Evolutionary conservation across 2,329 filamentous ascomycete species (phyloP).

Genomic region (Fusarium oligoseptatum): DNA sequence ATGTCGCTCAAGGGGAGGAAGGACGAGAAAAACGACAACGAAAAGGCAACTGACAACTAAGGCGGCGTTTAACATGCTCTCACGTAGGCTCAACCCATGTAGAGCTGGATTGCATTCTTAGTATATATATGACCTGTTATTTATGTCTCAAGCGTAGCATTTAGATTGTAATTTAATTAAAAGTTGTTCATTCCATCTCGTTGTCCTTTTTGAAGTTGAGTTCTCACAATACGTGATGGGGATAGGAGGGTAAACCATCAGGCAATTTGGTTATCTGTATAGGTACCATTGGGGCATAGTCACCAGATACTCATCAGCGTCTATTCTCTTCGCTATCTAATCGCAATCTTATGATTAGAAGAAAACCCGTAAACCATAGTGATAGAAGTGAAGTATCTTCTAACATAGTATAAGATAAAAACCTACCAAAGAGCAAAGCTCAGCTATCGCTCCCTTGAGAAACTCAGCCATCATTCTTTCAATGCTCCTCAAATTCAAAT

Average conservation of each 20-base stretch:
- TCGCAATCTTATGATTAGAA: not conserved
- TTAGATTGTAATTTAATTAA: constrained; percentile 12
- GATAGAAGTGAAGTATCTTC: not conserved
- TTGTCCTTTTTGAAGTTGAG: not conserved
- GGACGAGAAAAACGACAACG: constrained; percentile 33
- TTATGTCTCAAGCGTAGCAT: not conserved
- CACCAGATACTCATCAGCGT: not conserved
- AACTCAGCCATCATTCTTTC: not conserved
- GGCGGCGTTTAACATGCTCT: not conserved
- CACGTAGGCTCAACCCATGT: constrained; percentile 3
- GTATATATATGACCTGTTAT: not conserved
- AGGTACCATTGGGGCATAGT: not conserved
- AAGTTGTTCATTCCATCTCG: not conserved
- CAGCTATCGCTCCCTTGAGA: not conserved
- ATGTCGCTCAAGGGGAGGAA: constrained; percentile 54
- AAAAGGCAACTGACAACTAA: constrained; percentile 36
- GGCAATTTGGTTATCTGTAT: not conserved
- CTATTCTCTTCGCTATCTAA: not conserved
- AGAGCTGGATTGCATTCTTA: not conserved
- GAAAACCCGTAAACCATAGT: not conserved
- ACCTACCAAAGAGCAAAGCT: not conserved
- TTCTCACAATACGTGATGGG: not conserved
- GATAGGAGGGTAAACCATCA: not conserved
- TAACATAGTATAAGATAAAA: not conserved
- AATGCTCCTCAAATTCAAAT: not conserved